A percentile compares a stretch with the other conserved stretches of the same genome.
These are phyloP conservation scores for Pisolithus marmoratus DNA, from an alignment of 768 basidiomycete species.

Conservation along the genomic window DNA sequence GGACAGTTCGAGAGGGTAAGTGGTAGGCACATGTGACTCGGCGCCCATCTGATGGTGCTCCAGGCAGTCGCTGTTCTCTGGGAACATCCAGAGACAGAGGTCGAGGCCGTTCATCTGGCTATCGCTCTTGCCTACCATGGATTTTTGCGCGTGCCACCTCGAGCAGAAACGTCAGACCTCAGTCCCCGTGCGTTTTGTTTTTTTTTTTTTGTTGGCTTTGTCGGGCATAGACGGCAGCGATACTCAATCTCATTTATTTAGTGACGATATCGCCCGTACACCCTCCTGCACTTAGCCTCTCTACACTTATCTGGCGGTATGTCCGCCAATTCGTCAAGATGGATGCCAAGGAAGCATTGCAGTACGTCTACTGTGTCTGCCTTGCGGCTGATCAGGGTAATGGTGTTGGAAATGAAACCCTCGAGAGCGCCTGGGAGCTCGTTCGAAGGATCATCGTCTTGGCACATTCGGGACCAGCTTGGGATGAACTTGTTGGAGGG, in stretches of 20 bases:
- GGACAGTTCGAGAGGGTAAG: slow-evolving; percentile 91
- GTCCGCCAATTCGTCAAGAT: slow-evolving; percentile 87
- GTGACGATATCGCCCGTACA: slow-evolving; percentile 66
- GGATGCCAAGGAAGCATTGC: slow-evolving; percentile 90
- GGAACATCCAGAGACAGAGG: slow-evolving; percentile 80
- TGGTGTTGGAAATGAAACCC: slow-evolving; percentile 76
- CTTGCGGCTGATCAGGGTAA: slow-evolving; percentile 68
- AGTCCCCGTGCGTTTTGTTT: slow-evolving; percentile 57
- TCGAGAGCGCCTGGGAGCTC: slow-evolving; percentile 77
- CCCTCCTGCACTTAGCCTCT: slow-evolving; percentile 71
- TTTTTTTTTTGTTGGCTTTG: neutral
- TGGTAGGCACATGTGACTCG: slow-evolving; percentile 3
- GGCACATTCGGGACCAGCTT: slow-evolving; percentile 72
- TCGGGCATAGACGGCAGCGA: neutral
- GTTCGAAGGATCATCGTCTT: slow-evolving; percentile 73
- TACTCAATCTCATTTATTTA: slow-evolving; percentile 21
- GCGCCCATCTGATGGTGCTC: neutral
- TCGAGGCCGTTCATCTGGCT: slow-evolving; percentile 92
- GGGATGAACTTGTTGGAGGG: slow-evolving; percentile 94
- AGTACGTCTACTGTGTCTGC: slow-evolving; percentile 88
- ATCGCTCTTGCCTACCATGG: slow-evolving; percentile 93
- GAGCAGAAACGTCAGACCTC: slow-evolving; percentile 79
- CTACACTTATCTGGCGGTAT: slow-evolving; percentile 88
- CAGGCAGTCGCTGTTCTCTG: slow-evolving; percentile 89
- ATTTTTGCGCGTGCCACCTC: slow-evolving; percentile 74